These are phyloP conservation scores for Leccinum insigne DNA, from an alignment of 1,284 basidiomycete species.

Conservation along the genomic window DNA sequence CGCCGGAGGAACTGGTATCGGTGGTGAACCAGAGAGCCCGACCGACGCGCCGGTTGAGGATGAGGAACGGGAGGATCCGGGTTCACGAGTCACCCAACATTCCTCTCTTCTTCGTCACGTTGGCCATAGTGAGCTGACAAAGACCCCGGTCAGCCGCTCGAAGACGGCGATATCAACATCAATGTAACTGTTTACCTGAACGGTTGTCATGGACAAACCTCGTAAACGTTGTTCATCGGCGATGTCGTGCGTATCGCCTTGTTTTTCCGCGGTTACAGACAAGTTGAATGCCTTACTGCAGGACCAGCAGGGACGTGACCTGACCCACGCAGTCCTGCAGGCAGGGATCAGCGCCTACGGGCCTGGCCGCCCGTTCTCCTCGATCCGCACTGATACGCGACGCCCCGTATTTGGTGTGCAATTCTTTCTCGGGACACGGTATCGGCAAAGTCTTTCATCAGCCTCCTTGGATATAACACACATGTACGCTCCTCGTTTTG, in stretches of 20 bases:
- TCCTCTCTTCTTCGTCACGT: no score
- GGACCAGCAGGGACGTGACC: slow-evolving; percentile 67
- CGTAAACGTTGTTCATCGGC: slow-evolving; percentile 78
- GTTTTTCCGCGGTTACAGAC: neutral
- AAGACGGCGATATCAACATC: slow-evolving; percentile 80
- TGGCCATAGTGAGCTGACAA: neutral
- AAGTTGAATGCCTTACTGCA: slow-evolving; percentile 24
- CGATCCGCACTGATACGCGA: slow-evolving; percentile 61
- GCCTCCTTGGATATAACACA: slow-evolving; percentile 84
- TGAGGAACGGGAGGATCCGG: no score
- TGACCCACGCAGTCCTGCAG: slow-evolving; percentile 71
- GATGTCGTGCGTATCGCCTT: slow-evolving; percentile 52
- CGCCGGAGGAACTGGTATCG: no score
- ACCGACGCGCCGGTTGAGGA: no score
- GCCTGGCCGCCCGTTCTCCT: slow-evolving; percentile 71
- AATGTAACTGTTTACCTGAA: slow-evolving; percentile 81
- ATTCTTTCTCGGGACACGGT: slow-evolving; percentile 83
- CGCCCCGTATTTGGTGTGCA: slow-evolving; percentile 63
- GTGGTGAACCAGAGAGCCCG: no score
- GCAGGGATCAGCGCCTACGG: slow-evolving; percentile 76
- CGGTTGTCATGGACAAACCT: slow-evolving; percentile 88
- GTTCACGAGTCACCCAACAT: no score
- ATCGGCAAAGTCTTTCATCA: slow-evolving; percentile 86
- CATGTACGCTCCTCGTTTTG: slow-evolving; percentile 38
- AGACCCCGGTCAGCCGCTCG: slow-evolving; percentile 64